Evolutionary conservation across 805 yeast species (phyloP), one percentile per base, ranked within the genome.

Genomic region (Metschnikowia similis): DNA sequence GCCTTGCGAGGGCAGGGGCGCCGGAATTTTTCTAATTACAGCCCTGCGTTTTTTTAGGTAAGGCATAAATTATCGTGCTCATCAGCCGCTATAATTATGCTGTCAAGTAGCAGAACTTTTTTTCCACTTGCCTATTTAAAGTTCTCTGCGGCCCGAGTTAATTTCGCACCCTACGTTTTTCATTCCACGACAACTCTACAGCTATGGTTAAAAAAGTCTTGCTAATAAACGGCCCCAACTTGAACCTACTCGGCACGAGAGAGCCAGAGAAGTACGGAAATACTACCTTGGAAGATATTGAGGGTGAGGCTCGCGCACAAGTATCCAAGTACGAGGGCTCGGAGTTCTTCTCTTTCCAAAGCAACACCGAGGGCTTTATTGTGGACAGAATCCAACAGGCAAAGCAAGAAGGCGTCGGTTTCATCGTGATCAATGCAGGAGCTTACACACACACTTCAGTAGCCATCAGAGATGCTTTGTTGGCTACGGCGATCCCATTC

Each of bases 391-490:
- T 77, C 39, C 81, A 77, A 53, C 65, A 72, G 54, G 80, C 81
- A 8, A 71, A 67, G 55, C 51, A 51, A 16, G 73, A 76, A 35
- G 74, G 72, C 6, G 69, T 70, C 31, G 74, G 69, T 1, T 76
- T 75, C 55, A 72, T 77, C 40, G 67, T 77, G 35, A 75, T 77
- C 45, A 77, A 77, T 54, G 81, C 81, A 10, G 81, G 81, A 43
- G 81, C 81, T 8, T 76, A 74, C 56, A 77, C 81, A 2, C 81
- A 77, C 53, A 77, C 81, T 1, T 74, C 80, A 0, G 73, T 77
- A 21, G 81, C 77, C 1, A 66, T 77, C 10, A 69, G 81, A 50
- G 81, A 77, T 57, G 81, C 81, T 4, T 62, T 77, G 35, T 56
- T 75, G 35, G 77, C 75, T 38, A 77, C 77, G 4, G 73, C 71